Evolutionary conservation across 345 rosid genomes (phyloP).

Genomic region (Diplotaxis tenuifolia): DNA sequence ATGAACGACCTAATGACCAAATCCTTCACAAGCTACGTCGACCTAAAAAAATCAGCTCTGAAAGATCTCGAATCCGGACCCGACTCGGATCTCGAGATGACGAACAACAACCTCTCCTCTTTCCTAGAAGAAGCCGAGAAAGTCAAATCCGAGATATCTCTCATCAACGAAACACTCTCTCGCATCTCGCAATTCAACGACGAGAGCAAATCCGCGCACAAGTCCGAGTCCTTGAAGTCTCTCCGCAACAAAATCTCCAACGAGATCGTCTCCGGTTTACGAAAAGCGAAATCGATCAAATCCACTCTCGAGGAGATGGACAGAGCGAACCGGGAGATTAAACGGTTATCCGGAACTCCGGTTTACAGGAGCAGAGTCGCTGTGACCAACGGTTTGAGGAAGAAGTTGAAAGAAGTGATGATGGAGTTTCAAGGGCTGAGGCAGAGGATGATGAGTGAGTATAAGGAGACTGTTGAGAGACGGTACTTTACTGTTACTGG

Average conservation of each 20-base stretch:
- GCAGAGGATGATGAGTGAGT: constrained; percentile 89
- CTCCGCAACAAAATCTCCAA: constrained; percentile 64
- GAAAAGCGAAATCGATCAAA: constrained; percentile 60
- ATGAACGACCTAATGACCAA: constrained; percentile 99
- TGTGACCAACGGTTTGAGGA: constrained; percentile 75
- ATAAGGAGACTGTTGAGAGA: constrained; percentile 83
- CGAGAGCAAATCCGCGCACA: constrained; percentile 80
- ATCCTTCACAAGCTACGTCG: constrained; percentile 88
- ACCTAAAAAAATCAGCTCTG: constrained; percentile 88
- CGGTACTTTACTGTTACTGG: constrained; percentile 96
- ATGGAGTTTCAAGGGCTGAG: constrained; percentile 88
- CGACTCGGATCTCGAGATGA: constrained; percentile 65
- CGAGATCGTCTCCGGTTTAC: constrained; percentile 62
- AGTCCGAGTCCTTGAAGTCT: constrained; percentile 63
- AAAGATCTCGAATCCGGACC: constrained; percentile 86
- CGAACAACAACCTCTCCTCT: constrained; percentile 55
- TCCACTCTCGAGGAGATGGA: constrained; percentile 88
- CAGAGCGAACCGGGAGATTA: constrained; percentile 68
- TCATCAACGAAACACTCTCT: constrained; percentile 57
- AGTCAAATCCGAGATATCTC: constrained; percentile 77
- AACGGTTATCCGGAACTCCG: constrained; percentile 78
- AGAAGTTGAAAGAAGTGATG: constrained; percentile 87
- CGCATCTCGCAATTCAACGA: constrained; percentile 68
- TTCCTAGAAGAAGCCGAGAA: constrained; percentile 92
- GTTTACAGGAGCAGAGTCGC: constrained; percentile 76